These are phyloP conservation scores for Zygosaccharomyces bailii DNA, from an alignment of 805 yeast species.

Conservation along the genomic window DNA sequence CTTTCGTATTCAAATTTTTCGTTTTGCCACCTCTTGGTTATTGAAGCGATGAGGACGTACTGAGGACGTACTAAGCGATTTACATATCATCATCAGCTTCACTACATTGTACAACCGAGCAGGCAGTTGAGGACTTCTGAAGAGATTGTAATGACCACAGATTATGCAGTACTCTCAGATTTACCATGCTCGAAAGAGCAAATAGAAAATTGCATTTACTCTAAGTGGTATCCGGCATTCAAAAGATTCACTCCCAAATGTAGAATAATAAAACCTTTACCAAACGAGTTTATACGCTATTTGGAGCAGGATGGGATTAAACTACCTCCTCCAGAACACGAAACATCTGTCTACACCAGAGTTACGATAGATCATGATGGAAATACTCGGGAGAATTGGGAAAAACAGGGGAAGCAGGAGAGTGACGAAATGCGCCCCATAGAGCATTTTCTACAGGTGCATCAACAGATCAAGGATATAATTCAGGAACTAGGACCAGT, in stretches of 20 bases:
- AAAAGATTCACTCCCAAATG: slow-evolving; percentile 48
- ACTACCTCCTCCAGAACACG: slow-evolving; percentile 47
- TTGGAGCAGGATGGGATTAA: slow-evolving; percentile 64
- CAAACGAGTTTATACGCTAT: slow-evolving; percentile 55
- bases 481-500: slow-evolving; percentile 57
- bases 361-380: slow-evolving; percentile 44
- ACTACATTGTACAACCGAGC: too few relatives aligned
- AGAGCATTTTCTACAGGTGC: slow-evolving; percentile 55
- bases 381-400: slow-evolving; percentile 76
- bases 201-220: slow-evolving; percentile 50
- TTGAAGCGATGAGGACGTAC: slow-evolving; percentile 9
- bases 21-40: slow-evolving; percentile 7
- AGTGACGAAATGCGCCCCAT: slow-evolving; percentile 43
- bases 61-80: slow-evolving; percentile 9
- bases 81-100: too few relatives aligned
- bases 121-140: background rate
- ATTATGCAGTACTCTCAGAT: slow-evolving; percentile 24
- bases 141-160: slow-evolving; percentile 10
- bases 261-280: slow-evolving; percentile 53
- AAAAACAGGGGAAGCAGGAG: slow-evolving; percentile 36
- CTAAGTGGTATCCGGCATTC: slow-evolving; percentile 58
- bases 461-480: slow-evolving; percentile 44
- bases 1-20: background rate
- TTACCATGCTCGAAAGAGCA: slow-evolving; percentile 39
- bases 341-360: slow-evolving; percentile 34